phyloP scores from a whole-genome alignment of 2,329 filamentous ascomycete species.

The Penicillium sp. region DNA sequence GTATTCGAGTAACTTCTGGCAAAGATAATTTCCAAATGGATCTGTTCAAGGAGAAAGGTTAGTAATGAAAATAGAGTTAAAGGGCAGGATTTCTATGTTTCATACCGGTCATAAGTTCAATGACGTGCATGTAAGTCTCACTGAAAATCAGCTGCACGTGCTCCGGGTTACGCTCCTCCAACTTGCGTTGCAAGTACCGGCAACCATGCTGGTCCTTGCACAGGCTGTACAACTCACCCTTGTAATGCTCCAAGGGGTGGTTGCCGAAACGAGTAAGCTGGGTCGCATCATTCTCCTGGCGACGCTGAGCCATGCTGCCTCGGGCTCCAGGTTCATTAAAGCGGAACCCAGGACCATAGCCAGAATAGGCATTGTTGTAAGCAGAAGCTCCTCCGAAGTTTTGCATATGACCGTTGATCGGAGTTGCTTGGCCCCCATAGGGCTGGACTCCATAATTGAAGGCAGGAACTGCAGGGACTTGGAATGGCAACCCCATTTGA shows the following conservation, averaged over 20 bases:
- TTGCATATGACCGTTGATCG: slow-evolving; percentile 36
- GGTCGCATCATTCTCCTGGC: slow-evolving; percentile 51
- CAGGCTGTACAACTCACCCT: slow-evolving; percentile 79
- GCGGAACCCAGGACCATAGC: slow-evolving; percentile 54
- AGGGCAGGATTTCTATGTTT: neutral
- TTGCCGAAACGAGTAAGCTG: slow-evolving; percentile 78
- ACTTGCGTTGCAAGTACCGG: slow-evolving; percentile 92
- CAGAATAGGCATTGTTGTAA: slow-evolving; percentile 50
- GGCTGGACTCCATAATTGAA: slow-evolving; percentile 55
- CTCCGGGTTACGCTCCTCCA: slow-evolving; percentile 82
- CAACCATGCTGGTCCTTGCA: slow-evolving; percentile 99
- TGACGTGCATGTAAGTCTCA: slow-evolving; percentile 89
- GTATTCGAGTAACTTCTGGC: slow-evolving; percentile 95
- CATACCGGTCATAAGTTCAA: slow-evolving; percentile 86
- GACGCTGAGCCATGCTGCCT: slow-evolving; percentile 68
- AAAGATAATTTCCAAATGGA: slow-evolving; percentile 98
- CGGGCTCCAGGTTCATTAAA: slow-evolving; percentile 73
- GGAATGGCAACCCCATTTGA: slow-evolving; percentile 38
- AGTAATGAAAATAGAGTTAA: slow-evolving; percentile 17
- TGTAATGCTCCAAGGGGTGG: slow-evolving; percentile 74
- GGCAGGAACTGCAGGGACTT: slow-evolving; percentile 33
- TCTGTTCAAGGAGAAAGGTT: slow-evolving; percentile 51
- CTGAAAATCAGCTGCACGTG: slow-evolving; percentile 90
- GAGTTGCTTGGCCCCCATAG: slow-evolving; percentile 54
- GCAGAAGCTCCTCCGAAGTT: slow-evolving; percentile 53